Evolutionary conservation across 2,329 filamentous ascomycete genomes (phyloP).

Genomic region (Teratosphaeria gauchensis): DNA sequence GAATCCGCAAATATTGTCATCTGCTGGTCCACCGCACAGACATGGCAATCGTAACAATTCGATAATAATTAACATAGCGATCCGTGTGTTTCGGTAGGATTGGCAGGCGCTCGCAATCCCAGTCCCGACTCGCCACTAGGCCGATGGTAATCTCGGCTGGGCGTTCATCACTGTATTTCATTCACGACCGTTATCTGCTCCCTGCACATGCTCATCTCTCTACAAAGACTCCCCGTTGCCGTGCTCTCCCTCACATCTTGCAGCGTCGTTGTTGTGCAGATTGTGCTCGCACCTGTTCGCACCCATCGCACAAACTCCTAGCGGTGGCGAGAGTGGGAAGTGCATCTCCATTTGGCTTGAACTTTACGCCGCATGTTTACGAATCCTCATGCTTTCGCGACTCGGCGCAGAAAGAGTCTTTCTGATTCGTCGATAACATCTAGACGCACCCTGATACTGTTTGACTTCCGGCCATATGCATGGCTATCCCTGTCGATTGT

Average conservation of each 20-base stretch:
- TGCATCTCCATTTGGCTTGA: neutral
- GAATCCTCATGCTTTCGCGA: neutral
- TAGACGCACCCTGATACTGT: neutral
- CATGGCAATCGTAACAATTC: neutral
- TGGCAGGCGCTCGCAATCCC: neutral
- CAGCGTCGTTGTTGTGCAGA: neutral
- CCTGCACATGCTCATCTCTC: neutral
- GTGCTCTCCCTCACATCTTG: neutral
- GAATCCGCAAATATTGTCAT: neutral
- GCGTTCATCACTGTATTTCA: neutral
- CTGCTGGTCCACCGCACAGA: conserved; percentile 3
- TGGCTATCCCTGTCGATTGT: neutral
- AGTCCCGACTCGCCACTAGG: neutral
- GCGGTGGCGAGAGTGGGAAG: neutral
- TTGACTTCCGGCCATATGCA: neutral
- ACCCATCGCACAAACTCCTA: neutral
- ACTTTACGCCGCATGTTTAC: neutral
- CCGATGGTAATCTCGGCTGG: conserved; percentile 3
- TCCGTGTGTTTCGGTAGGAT: conserved; percentile 1
- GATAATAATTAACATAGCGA: neutral
- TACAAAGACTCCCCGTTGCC: neutral
- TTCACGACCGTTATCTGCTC: neutral
- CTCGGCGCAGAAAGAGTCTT: neutral
- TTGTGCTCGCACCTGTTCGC: neutral
- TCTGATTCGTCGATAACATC: neutral